Percentiles rank a stretch among this genome's conserved stretches.
These are phyloP conservation scores for Tylopilus subfusipes DNA, from an alignment of 768 basidiomycete genomes.

Conservation along the genomic window DNA sequence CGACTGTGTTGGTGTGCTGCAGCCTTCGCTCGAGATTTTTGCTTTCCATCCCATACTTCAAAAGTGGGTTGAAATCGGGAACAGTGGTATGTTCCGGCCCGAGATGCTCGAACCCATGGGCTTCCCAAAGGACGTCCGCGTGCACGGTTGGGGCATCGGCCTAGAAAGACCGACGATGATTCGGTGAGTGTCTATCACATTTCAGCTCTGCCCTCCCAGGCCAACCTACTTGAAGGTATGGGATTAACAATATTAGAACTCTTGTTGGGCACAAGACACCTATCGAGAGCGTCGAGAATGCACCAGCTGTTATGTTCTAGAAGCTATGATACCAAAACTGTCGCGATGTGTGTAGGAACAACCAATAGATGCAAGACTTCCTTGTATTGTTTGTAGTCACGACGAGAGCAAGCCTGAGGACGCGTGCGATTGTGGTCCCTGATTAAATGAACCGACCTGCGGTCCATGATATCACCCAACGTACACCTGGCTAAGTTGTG, in stretches of 20 bases:
- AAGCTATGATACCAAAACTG: constrained; percentile 9
- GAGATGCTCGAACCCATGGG: constrained; percentile 99
- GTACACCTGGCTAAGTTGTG: neutral
- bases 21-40: constrained; percentile 98
- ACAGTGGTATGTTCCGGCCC: constrained; percentile 99
- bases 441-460: constrained; percentile 8
- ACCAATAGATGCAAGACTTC: constrained; percentile 5
- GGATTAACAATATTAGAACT: constrained; percentile 95
- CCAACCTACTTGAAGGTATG: constrained; percentile 57
- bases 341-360: neutral
- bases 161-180: constrained; percentile 99
- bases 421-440: neutral
- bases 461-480: neutral
- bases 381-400: neutral
- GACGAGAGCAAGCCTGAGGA: neutral
- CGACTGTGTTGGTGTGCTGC: constrained; percentile 7
- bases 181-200: constrained; percentile 50
- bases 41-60: constrained; percentile 93
- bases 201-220: neutral
- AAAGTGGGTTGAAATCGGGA: constrained; percentile 97
- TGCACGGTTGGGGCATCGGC: constrained; percentile 94
- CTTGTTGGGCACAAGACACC: constrained; percentile 97
- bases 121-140: constrained; percentile 92
- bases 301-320: constrained; percentile 89
- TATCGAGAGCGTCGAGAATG: constrained; percentile 82